phyloP scores from a whole-genome alignment of 1,139 yeast species.

The Candida sp. region DNA sequence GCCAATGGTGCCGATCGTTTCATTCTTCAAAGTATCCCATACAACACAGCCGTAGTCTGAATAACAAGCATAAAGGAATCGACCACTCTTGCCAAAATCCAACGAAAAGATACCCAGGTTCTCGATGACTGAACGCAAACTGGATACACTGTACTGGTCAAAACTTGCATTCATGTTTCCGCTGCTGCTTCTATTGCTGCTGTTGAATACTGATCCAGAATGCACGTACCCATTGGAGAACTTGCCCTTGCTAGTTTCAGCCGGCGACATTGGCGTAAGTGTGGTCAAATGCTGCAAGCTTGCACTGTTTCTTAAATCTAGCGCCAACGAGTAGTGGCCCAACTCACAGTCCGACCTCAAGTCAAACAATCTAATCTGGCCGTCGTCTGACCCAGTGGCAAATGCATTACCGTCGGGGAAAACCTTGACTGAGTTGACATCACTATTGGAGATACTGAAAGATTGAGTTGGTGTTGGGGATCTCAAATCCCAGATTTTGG shows the following conservation, averaged over 20 bases:
- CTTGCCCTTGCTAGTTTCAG: slow-evolving; percentile 1
- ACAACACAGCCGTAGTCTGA: slow-evolving; percentile 76
- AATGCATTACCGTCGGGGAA: slow-evolving; percentile 76
- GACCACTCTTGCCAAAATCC: slow-evolving; percentile 77
- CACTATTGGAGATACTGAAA: slow-evolving; percentile 65
- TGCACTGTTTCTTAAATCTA: slow-evolving; percentile 8
- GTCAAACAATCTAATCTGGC: slow-evolving; percentile 73
- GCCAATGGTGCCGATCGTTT: slow-evolving; percentile 61
- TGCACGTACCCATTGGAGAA: not conserved
- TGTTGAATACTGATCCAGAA: slow-evolving; percentile 1
- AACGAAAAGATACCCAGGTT: slow-evolving; percentile 70
- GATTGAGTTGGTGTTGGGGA: slow-evolving; percentile 57
- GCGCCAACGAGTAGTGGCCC: slow-evolving; percentile 48
- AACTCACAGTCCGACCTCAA: slow-evolving; percentile 78
- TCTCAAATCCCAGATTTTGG: slow-evolving; percentile 76
- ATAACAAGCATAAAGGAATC: slow-evolving; percentile 77
- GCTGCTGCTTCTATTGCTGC: slow-evolving; percentile 4
- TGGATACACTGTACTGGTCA: slow-evolving; percentile 8
- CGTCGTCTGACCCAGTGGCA: slow-evolving; percentile 81
- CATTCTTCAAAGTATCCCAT: slow-evolving; percentile 79
- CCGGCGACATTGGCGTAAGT: slow-evolving; percentile 1
- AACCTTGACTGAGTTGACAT: slow-evolving; percentile 67
- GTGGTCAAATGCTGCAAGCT: slow-evolving; percentile 4
- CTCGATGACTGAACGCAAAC: slow-evolving; percentile 41
- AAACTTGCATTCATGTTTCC: not conserved